phyloP scores from a whole-genome alignment of 2,329 filamentous ascomycete genomes.

The Calonectria henricotiae region DNA sequence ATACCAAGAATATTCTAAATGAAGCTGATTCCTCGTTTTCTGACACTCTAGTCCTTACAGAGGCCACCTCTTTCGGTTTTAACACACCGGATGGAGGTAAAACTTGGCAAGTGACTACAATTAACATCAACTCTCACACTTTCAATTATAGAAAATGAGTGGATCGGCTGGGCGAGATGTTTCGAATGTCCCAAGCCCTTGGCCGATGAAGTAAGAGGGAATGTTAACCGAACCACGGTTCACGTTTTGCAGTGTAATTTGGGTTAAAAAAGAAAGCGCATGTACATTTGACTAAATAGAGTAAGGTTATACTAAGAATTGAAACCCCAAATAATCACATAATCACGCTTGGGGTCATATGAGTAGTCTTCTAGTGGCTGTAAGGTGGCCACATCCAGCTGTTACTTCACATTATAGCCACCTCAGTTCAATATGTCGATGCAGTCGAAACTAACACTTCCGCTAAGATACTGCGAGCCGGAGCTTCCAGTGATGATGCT shows the following conservation, averaged over 20 bases:
- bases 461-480: slow-evolving; percentile 51
- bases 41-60: slow-evolving; percentile 34
- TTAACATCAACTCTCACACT: slow-evolving; percentile 41
- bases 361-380: no score
- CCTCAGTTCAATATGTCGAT: slow-evolving; percentile 49
- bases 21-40: slow-evolving; percentile 32
- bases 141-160: slow-evolving; percentile 22
- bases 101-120: slow-evolving; percentile 37
- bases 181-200: no score
- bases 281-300: no score
- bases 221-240: no score
- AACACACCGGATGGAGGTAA: slow-evolving; percentile 41
- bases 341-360: no score
- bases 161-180: no score
- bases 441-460: slow-evolving; percentile 53
- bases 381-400: not conserved
- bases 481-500: slow-evolving; percentile 53
- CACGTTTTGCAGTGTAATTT: no score
- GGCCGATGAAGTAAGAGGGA: no score
- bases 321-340: no score
- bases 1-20: slow-evolving; percentile 38
- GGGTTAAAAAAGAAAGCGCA: no score
- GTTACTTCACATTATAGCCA: not conserved
- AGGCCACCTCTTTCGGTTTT: slow-evolving; percentile 39
- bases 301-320: no score